Conservation (phyloP, 352 stramenopile species). For the Plasmopara muralis region DNA sequence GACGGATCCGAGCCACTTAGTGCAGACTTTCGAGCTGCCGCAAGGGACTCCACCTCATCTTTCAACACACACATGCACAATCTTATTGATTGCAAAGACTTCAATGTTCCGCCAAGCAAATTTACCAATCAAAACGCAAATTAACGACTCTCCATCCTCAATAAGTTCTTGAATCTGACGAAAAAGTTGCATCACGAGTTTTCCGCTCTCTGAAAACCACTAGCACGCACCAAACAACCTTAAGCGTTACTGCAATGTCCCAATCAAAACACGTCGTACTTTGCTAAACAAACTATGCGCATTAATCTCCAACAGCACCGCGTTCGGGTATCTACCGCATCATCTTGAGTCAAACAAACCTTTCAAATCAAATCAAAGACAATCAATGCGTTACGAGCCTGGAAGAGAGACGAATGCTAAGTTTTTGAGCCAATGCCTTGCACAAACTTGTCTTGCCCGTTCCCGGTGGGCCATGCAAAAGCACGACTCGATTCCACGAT, state of each 20-base stretch:
- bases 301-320: constrained; percentile 88
- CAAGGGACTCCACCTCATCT: constrained; percentile 92
- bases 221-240: constrained; percentile 13
- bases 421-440: constrained; percentile 89
- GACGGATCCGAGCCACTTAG: constrained; percentile 79
- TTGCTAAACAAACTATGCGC: constrained; percentile 91
- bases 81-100: background rate
- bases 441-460: constrained; percentile 91
- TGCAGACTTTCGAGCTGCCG: constrained; percentile 64
- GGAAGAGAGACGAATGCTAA: constrained; percentile 79
- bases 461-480: constrained; percentile 89
- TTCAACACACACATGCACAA: constrained; percentile 1
- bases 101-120: background rate
- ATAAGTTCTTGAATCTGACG: constrained; percentile 87
- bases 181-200: constrained; percentile 91
- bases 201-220: constrained; percentile 93
- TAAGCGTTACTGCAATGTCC: background rate
- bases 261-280: constrained; percentile 13
- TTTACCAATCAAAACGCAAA: constrained; percentile 88
- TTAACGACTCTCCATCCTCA: constrained; percentile 79
- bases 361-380: background rate
- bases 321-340: constrained; percentile 43
- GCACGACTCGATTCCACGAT: constrained; percentile 88
- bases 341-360: constrained; percentile 1
- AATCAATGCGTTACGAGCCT: constrained; percentile 26